Base-by-base conservation (phyloP, 768 basidiomycete genomes). In the Mycena metata region DNA sequence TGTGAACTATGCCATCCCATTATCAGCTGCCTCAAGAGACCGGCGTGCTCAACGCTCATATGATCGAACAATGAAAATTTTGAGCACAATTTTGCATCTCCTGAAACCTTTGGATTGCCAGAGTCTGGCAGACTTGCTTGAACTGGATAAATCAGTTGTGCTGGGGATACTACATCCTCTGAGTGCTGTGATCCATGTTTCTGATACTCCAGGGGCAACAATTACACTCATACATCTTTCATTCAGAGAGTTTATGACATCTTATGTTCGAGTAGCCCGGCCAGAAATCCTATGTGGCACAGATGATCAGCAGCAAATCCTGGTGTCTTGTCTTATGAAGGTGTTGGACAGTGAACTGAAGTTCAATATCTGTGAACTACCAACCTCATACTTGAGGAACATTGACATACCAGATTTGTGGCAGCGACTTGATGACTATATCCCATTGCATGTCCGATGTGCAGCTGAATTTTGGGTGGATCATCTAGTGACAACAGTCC, bases 361-460 rank as follows among this genome's bases (percentile, higher is more conserved):
- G 49, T 82, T 83, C 70, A 80, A 82, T 60, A 80, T 83, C 26
- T 79, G 76, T 67, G 33, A 75, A 8, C 60, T 83, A 12, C 66
- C 73, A 39, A 76, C 73, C 17, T 82, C 81, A 2, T 75, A 77
- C 59, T 23, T 71, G 3, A 67, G 43, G 11, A 80, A 83, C 62
- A 39, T 51, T 17, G 73, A 81, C 21, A 60, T 80, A 19, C 60
- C 56, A 1, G 73, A 77, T 62, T 67, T 81, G 10, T 46, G 66
- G 23, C 13, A 30, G 0, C 72, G 73, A 15, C 68, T 77, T 10
- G 35, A 72, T 36, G 52, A 68, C 15, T 60, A 60, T 45, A 78
- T 81, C 41, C 62, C 76, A 2, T 24, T 63, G 11, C 66, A 76
- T 55, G 57, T 82, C 21, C 66, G 60, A 2, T 82, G 80, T 71